Evolutionary conservation across 192 early-diverging fungal genomes (phyloP), one percentile per base, ranked within the genome.

Genomic region (Gamsiella multidivaricata): DNA sequence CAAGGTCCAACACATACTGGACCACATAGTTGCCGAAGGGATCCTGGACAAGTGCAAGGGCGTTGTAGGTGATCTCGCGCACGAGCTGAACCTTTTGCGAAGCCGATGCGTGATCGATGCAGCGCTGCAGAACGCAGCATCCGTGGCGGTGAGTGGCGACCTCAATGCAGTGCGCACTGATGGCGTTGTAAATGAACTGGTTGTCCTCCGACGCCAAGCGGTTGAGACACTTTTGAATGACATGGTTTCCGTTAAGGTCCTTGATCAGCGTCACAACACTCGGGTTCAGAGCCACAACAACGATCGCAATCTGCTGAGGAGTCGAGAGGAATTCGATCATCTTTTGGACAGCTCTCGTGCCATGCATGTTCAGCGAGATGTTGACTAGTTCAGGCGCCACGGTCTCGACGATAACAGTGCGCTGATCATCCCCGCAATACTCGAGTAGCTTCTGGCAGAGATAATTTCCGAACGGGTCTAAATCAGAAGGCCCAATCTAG

Each of bases 11-110:
- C 18, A 96, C 91, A 61, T 96, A 96, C 81, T 96, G 95, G 53
- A 96, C 93, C 11, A 96, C 95, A 62, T 96, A 96, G 84, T 96
- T 96, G 23, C 94, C 95, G 79, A 92, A 96, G 20, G 92, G 92
- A 79, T 96, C 95, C 82, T 96, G 89, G 2, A 96, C 95, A 43
- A 96, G 82, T 1, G 86, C 73, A 22, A 95, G 79, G 1, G 90
- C 92, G 70, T 94, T 64, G 22, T 81, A 82, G n/a, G 92, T 93
- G 47, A 96, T 89, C 34, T 91, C 94, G 6, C 82, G 81, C 15
- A 94, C 94, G 36, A 96, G 83, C 83, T 93, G 93, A 15, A 68
- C 63, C 81, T 91, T 91, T 70, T 94, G 94, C 28, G 80, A 69
- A 14, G 84, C 82, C 0, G 88, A 83, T 2, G 94, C 92, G 62